A percentile compares a stretch with the other conserved stretches of the same genome.
phyloP scores from a whole-genome alignment of 1,284 basidiomycete species.

The Amylostereum areolatum region DNA sequence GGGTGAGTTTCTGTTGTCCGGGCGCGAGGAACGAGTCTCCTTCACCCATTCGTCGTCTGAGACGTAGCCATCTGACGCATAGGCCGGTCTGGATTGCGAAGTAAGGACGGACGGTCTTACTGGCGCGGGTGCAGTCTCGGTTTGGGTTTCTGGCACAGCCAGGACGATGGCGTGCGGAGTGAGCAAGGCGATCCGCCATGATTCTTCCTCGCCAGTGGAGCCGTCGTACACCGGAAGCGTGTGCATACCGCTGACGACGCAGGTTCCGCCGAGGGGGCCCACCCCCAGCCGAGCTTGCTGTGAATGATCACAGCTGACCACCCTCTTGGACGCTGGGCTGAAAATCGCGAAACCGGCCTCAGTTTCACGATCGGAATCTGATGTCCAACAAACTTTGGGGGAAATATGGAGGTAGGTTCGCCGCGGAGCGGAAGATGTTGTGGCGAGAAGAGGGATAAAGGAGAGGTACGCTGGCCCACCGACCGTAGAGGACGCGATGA shows the following conservation, averaged over 20 bases:
- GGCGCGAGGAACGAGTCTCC: neutral
- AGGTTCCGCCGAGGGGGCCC: constrained; percentile 20
- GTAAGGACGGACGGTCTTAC: neutral
- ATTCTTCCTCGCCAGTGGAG: constrained; percentile 6
- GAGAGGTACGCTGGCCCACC: constrained; percentile 7
- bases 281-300: constrained; percentile 11
- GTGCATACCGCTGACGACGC: constrained; percentile 25
- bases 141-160: neutral
- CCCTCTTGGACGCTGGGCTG: neutral
- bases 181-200: constrained; percentile 23
- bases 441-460: constrained; percentile 6
- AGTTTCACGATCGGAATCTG: neutral
- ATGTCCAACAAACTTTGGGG: constrained; percentile 4
- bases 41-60: neutral
- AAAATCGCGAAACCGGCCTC: constrained; percentile 7
- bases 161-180: constrained; percentile 16
- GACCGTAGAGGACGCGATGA: constrained; percentile 8
- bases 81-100: neutral
- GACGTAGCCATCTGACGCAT: neutral
- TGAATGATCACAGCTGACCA: neutral
- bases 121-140: neutral
- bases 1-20: neutral
- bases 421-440: neutral
- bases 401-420: constrained; percentile 3
- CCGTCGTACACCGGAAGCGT: constrained; percentile 11